Base-by-base conservation (phyloP, 176 grass and related monocot species). In the Microstegium vimineum region DNA sequence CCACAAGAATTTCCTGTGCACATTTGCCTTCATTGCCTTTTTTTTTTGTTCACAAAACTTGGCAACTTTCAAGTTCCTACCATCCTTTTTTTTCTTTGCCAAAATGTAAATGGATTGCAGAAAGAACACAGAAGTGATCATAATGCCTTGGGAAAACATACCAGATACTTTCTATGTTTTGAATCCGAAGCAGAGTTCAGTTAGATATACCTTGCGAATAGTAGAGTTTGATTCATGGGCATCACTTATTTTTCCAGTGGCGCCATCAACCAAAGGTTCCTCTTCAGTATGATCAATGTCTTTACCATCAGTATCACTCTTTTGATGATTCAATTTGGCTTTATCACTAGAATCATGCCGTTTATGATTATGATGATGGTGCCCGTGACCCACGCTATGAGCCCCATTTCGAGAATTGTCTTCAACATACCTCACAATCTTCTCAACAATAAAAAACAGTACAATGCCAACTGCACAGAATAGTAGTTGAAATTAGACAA, bases 401-500 rank as follows among this genome's bases (percentile, higher is more conserved):
- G 32, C 42, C 35, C 86, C 83, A 45, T 84, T 84, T 57, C 51
- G 71, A 82, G 90, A 92, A 88, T 93, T 88, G 47, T 88, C 90
- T 88, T 98, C 90, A 57, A 98, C 90, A 90, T 94, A 98, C 80
- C 95, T 93, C 45, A 98, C 92, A 65, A 98, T 90, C 82, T 98
- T 98, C 84, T 98, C 95, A 34, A 98, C 95, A 72, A 98, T 41
- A 77, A 98, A 93, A 87, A 98, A 98, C 18, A 98, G 60, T 81
- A 98, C 88, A 86, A 98, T 94, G 9, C 95, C 95, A 93, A 91
- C 95, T 98, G 86, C 92, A 90, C 32, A 57, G 59, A 85, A 59
- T 45, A 64, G n/a, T 79, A 70, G 54, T 49, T 51, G 32, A 76
- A 75, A 25, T 75, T 66, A 73, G 12, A 20, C 2, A 52, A 77